Evolutionary conservation across 306 rosid species (phyloP), one percentile per base, ranked within the genome.

Genomic region (Malus sylvestris): DNA sequence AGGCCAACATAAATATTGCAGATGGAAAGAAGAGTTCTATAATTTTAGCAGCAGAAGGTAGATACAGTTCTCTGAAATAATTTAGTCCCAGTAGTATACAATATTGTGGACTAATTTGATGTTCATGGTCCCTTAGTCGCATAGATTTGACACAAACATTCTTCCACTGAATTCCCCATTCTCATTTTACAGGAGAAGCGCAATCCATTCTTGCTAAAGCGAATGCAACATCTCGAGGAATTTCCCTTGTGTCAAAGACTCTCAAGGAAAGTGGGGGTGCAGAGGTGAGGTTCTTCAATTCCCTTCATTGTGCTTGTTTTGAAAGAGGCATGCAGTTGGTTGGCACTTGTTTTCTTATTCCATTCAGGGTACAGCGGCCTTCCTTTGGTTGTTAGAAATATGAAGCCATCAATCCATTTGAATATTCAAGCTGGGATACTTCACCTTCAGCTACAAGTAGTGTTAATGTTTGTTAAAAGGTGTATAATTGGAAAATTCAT

Each of bases 141-240:
- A 46, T 49, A 72, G 67, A 33, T 67, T 8, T 67, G 40, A 8
- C 62, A 30, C 68, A 7, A 40, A 15, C 30, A 51, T 46, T 77
- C 68, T 73, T 23, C 58, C 4, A 33, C 51, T 74, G 82, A 75
- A 74, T 74, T 78, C 60, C 80, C 32, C 53, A 35, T 64, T 58
- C 72, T 61, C 55, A 4, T 49, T 80, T 67, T 71, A 65, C 88
- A 95, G 99, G 99, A 80, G 99, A 95, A 85, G 98, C 98, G 29
- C 93, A 93, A 79, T 97, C 98, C 64, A 91, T 93, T 84, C 90
- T 95, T 72, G 96, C 97, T 35, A 95, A 76, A 86, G 96, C 99
- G 35, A 88, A 70, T 87, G 99, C 99, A 67, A 90, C 99, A 76
- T 90, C 97, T 53, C 89, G 90, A 76, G 99, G 97, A 64, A 85